phyloP scores from a whole-genome alignment of 2,329 filamentous ascomycete species.

The Arthrobotrys sphaeroides region DNA sequence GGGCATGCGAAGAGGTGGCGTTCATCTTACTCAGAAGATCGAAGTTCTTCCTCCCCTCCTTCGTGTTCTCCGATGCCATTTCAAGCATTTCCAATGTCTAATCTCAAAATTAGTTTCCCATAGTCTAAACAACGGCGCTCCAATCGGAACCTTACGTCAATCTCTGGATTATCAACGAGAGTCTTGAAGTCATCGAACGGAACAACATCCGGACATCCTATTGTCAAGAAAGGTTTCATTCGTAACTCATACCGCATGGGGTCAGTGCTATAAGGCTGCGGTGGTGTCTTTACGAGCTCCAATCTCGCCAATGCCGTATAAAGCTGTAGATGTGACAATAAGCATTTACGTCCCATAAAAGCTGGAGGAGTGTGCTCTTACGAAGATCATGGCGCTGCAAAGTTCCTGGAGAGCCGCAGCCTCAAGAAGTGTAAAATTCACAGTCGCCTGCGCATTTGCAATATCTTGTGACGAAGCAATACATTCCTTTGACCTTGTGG shows the following conservation, averaged over 20 bases:
- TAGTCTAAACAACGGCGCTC: background rate
- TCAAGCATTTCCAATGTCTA: conserved; percentile 59
- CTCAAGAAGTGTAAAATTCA: conserved; percentile 52
- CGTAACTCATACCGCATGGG: conserved; percentile 79
- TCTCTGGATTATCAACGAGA: conserved; percentile 63
- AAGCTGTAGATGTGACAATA: conserved; percentile 73
- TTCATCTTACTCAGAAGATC: conserved; percentile 68
- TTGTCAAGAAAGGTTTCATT: conserved; percentile 80
- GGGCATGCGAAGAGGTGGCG: conserved; percentile 67
- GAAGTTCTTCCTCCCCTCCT: conserved; percentile 64
- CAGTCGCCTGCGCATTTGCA: conserved; percentile 46
- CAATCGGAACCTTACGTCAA: conserved; percentile 16
- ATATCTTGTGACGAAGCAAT: conserved; percentile 56
- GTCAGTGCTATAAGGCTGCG: conserved; percentile 73
- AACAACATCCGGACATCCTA: conserved; percentile 75
- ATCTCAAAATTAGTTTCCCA: conserved; percentile 13
- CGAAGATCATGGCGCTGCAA: conserved; percentile 54
- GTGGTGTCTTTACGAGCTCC: conserved; percentile 65
- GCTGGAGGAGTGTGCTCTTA: conserved; percentile 50
- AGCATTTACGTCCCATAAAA: conserved; percentile 65
- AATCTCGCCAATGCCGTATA: conserved; percentile 74
- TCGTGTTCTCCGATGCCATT: conserved; percentile 59
- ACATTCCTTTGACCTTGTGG: conserved; percentile 49
- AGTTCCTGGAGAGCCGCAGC: conserved; percentile 50
- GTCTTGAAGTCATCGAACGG: conserved; percentile 70